Evolutionary conservation across 2,329 filamentous ascomycete species (phyloP).

Genomic region (Penicillium sp.): DNA sequence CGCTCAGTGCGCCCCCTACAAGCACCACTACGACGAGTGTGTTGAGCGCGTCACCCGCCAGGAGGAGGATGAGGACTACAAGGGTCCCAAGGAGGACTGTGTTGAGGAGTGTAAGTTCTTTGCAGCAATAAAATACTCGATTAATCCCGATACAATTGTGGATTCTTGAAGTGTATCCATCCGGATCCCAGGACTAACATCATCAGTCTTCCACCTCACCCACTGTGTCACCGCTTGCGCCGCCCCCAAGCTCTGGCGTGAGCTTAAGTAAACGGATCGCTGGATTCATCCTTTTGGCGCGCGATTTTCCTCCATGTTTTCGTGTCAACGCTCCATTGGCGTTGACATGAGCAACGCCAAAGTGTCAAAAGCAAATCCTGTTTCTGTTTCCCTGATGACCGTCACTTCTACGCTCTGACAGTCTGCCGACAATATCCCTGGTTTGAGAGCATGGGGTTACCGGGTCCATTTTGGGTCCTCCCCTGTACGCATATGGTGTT

Average conservation of each 20-base stretch:
- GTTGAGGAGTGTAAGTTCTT: slow-evolving; percentile 91
- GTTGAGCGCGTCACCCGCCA: slow-evolving; percentile 82
- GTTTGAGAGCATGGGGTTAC: slow-evolving; percentile 21
- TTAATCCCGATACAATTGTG: background rate
- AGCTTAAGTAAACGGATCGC: slow-evolving; percentile 72
- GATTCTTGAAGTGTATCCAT: background rate
- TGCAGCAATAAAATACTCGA: background rate
- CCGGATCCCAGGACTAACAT: slow-evolving; percentile 7
- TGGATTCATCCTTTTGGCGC: slow-evolving; percentile 12
- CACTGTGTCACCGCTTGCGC: slow-evolving; percentile 94
- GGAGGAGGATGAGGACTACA: slow-evolving; percentile 67
- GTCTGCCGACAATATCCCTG: slow-evolving; percentile 24
- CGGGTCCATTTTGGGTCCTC: slow-evolving; percentile 10
- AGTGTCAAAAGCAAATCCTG: slow-evolving; percentile 6
- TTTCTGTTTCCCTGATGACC: slow-evolving; percentile 21
- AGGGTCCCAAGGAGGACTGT: slow-evolving; percentile 84
- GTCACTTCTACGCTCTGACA: slow-evolving; percentile 9
- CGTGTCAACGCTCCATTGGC: slow-evolving; percentile 7
- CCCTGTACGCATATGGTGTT: slow-evolving; percentile 29
- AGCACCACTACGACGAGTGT: slow-evolving; percentile 99
- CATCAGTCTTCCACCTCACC: slow-evolving; percentile 90
- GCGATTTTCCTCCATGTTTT: slow-evolving; percentile 7
- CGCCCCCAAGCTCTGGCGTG: slow-evolving; percentile 90
- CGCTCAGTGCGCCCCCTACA: slow-evolving; percentile 77
- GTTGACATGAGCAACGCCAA: background rate